Evolutionary conservation across 495 filamentous ascomycete genomes (phyloP).

Genomic region (Tuber indicum): DNA sequence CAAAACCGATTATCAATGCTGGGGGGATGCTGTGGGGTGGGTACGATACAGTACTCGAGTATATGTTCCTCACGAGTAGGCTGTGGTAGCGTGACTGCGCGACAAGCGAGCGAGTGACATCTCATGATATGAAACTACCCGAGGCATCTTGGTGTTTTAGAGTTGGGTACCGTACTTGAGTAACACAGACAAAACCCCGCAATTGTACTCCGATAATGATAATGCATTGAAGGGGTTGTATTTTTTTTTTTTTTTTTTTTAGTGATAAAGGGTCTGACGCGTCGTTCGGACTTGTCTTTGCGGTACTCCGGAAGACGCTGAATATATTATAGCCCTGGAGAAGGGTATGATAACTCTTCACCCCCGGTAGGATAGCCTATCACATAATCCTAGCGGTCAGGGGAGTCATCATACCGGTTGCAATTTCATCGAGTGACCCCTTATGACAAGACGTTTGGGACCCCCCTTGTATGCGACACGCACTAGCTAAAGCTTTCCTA

Average conservation of each 20-base stretch:
- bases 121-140: background rate
- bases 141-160: background rate
- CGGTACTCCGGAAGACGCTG: background rate
- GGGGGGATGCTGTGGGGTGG: background rate
- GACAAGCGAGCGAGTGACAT: background rate
- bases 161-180: background rate
- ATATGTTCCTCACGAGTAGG: background rate
- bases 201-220: background rate
- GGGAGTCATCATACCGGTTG: background rate
- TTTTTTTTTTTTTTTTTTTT: background rate
- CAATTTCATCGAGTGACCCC: background rate
- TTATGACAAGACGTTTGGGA: background rate
- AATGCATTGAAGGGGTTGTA: background rate
- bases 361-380: background rate
- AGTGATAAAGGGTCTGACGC: background rate
- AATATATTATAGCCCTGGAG: background rate
- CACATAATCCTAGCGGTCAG: background rate
- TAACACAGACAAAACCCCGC: background rate
- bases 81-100: background rate
- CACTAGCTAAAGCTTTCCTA: background rate
- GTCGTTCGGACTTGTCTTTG: background rate
- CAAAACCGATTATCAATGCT: background rate
- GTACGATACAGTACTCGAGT: background rate
- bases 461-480: background rate
- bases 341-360: background rate